Conservation (phyloP, 257 asterid genomes). For the Verbascum thapsus region DNA sequence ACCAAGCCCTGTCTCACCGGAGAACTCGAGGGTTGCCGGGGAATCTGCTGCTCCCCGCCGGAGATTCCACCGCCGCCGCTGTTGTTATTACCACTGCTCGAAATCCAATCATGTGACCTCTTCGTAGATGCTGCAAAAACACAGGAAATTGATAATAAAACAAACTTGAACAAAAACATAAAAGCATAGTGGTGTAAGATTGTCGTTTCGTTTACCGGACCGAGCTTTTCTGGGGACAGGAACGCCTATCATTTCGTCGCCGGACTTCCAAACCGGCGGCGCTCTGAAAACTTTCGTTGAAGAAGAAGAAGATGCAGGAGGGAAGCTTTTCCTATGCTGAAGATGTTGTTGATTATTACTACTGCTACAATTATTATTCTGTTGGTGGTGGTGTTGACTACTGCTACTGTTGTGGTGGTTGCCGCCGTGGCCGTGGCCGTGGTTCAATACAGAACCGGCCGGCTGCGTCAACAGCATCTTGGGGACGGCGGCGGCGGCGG, state of each 20-base stretch:
- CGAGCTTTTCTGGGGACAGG: conserved; percentile 79
- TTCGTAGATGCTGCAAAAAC: conserved; percentile 62
- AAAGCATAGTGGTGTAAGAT: background rate
- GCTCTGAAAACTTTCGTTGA: conserved; percentile 38
- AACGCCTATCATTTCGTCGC: conserved; percentile 67
- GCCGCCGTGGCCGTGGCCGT: too few species aligned
- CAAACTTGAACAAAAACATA: background rate
- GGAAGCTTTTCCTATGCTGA: conserved; percentile 50
- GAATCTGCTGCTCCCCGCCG: conserved; percentile 58
- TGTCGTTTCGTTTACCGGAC: conserved; percentile 39
- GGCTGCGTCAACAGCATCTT: conserved; percentile 41
- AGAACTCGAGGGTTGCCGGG: conserved; percentile 52
- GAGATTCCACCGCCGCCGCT: conserved; percentile 40
- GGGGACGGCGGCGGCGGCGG: conserved; percentile 25
- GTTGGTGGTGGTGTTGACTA: conserved; percentile 31
- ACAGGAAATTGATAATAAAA: conserved; percentile 26
- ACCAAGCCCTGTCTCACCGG: conserved; percentile 58
- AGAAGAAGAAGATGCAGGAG: conserved; percentile 43
- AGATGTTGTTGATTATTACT: conserved; percentile 34
- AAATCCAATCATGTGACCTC: conserved; percentile 89
- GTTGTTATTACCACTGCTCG: conserved; percentile 52
- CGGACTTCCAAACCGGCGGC: conserved; percentile 62
- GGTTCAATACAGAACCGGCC: conserved; percentile 37
- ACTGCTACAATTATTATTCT: conserved; percentile 20
- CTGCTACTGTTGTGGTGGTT: conserved; percentile 29